phyloP scores from a whole-genome alignment of 805 yeast species.

The Schwanniomyces occidentalis region DNA sequence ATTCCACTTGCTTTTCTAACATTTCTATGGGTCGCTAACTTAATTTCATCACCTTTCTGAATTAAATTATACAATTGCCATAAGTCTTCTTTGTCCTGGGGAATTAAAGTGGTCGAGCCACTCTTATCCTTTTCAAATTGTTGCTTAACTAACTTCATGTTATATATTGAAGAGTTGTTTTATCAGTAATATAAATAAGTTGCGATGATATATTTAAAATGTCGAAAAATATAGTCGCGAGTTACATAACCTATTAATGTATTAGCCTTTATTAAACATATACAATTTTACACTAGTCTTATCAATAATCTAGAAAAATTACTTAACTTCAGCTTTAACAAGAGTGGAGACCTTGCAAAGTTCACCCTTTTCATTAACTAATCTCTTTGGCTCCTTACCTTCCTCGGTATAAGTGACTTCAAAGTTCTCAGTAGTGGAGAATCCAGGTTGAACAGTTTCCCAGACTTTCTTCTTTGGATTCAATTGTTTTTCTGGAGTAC shows the following conservation, averaged over 20 bases:
- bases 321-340: slow-evolving; percentile 68
- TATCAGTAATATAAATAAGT: too few relatives aligned
- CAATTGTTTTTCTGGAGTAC: slow-evolving; percentile 85
- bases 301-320: slow-evolving; percentile 5
- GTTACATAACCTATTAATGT: slow-evolving; percentile 6
- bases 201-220: too few relatives aligned
- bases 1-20: slow-evolving; percentile 41
- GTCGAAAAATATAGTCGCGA: too few relatives aligned
- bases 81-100: slow-evolving; percentile 89
- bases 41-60: slow-evolving; percentile 72
- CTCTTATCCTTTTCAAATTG: slow-evolving; percentile 48
- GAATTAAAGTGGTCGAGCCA: slow-evolving; percentile 65
- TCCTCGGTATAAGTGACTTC: slow-evolving; percentile 81
- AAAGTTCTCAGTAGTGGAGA: slow-evolving; percentile 73
- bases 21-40: slow-evolving; percentile 67
- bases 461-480: slow-evolving; percentile 98
- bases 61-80: slow-evolving; percentile 86
- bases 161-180: too few relatives aligned
- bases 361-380: slow-evolving; percentile 81
- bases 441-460: slow-evolving; percentile 92
- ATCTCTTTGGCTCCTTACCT: slow-evolving; percentile 69
- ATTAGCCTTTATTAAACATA: slow-evolving; percentile 3
- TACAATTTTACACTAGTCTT: background rate
- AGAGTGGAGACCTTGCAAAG: slow-evolving; percentile 71
- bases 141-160: slow-evolving; percentile 55